Evolutionary conservation across 371 early-diverging fungal genomes (phyloP), one percentile per base, ranked within the genome.

Genomic region (Apophysomyces ossiformis): DNA sequence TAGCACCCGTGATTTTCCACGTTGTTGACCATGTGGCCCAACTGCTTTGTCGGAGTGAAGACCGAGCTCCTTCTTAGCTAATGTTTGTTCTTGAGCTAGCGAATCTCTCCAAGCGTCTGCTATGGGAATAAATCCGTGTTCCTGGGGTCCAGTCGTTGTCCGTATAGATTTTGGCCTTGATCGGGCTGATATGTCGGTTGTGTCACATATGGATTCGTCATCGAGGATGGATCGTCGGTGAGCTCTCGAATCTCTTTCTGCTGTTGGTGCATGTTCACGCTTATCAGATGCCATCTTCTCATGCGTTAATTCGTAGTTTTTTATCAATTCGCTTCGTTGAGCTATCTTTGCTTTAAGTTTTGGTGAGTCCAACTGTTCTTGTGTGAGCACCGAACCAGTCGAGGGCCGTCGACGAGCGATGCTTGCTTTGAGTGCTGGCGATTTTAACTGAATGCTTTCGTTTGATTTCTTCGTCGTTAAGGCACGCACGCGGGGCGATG

Each of bases 21-120:
- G 54, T 50, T 50, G 54, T 50, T 50, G 54, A 50, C 54, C 54
- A 50, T 50, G 54, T 50, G 54, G 54, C 54, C 54, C 54, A 16
- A 32, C 21, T 50, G 21, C 54, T 46, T 67, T 73, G 18, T 71
- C 69, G 61, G 68, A 68, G 60, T 54, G 37, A 36, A 70, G 39
- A 57, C 67, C 70, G 65, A 73, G 67, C 37, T 71, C 79, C 66
- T 71, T 68, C 57, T 66, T 65, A n/a, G 71, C 74, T 26, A 66
- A 45, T 60, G 56, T 65, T 50, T 75, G 70, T 68, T 77, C 77
- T 45, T 62, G 68, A 45, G 69, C 67, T 18, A 79, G 63, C 32
- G 77, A 68, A 61, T 79, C 73, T 60, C 77, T 73, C 62, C 76
- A 59, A 11, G 68, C 72, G 60, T 79, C 80, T 9, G 75, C 71